A percentile compares a stretch with the other conserved stretches of the same genome.
Evolutionary conservation across 805 yeast genomes (phyloP).

Genomic region (Spathaspora passalidarum): DNA sequence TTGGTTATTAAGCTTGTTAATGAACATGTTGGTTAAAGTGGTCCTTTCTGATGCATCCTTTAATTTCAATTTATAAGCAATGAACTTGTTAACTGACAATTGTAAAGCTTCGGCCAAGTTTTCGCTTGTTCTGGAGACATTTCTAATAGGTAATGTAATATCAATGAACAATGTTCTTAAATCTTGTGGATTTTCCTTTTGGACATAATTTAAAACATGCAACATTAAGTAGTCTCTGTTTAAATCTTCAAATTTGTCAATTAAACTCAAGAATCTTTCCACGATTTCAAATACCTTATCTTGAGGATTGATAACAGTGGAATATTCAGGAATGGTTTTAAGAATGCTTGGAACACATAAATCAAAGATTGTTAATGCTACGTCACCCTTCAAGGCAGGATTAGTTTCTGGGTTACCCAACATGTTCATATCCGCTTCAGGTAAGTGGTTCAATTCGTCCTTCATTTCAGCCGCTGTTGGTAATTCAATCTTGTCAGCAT

Average conservation of each 20-base stretch:
- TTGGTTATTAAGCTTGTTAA: constrained; percentile 22
- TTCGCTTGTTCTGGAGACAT: constrained; percentile 34
- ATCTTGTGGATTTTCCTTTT: constrained; percentile 37
- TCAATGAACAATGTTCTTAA: constrained; percentile 48
- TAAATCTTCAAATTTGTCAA: constrained; percentile 68
- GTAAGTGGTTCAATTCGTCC: constrained; percentile 66
- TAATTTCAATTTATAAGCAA: constrained; percentile 54
- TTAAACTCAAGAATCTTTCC: constrained; percentile 46
- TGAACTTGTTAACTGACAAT: constrained; percentile 65
- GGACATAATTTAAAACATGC: constrained; percentile 59
- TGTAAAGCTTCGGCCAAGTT: constrained; percentile 60
- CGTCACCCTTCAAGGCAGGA: constrained; percentile 62
- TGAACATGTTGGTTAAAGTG: constrained; percentile 28
- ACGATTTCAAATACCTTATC: constrained; percentile 40
- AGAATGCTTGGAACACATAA: constrained; percentile 30
- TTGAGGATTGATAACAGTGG: constrained; percentile 25
- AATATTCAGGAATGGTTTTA: constrained; percentile 22
- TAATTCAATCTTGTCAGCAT: constrained; percentile 39
- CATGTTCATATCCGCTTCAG: constrained; percentile 83
- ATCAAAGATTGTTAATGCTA: constrained; percentile 41
- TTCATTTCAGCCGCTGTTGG: constrained; percentile 57
- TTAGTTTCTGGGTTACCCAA: constrained; percentile 81
- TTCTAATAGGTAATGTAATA: constrained; percentile 66
- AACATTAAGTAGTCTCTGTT: constrained; percentile 64
- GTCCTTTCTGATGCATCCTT: constrained; percentile 17